Evolutionary conservation across 805 yeast species (phyloP), one percentile per base, ranked within the genome.

Genomic region (Grigorovia jiainica): DNA sequence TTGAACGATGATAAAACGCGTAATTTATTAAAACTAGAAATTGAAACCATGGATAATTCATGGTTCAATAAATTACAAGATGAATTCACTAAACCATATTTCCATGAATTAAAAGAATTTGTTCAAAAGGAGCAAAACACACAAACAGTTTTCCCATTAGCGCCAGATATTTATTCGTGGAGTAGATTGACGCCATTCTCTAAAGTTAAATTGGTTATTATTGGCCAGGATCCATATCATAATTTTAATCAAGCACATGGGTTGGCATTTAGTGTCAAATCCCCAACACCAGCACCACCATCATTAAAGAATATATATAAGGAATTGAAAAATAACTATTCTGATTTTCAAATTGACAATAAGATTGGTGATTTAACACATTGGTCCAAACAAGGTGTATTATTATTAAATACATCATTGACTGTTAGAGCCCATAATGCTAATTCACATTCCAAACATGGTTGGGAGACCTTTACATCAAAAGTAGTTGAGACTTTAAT

Each of bases 161-260:
- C 66, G 15, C 55, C 72, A 11, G 82, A 84, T 45, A 76, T 92
- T 17, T 92, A 92, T 58, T 85, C 97, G 0, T 92, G 97, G 97
- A 79, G 94, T 2, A 73, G 87, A 25, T 68, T 79, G 15, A 87
- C 97, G 0, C 95, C 95, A 0, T 66, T 90, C 17, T 66, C 76
- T 4, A 60, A 73, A 3, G 83, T 87, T 16, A 79, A 78, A 54
- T 92, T 90, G 21, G 72, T 92, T 1, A 73, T 92, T 10, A 66
- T 92, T 36, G 98, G 98, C 1, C 98, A 92, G 60, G 98, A 92
- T 59, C 98, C 98, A 0, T 92, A 92, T 59, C 98, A 92, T 61
- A 87, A 87, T 59, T 63, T 63, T 52, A 83, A 84, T 58, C 98
- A 92, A 61, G 98, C 98, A 0, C 98, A 92, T 56, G 98, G 98